Evolutionary conservation across 371 early-diverging fungal genomes (phyloP), one percentile per base, ranked within the genome.

Genomic region (Rhizopus delemar): DNA sequence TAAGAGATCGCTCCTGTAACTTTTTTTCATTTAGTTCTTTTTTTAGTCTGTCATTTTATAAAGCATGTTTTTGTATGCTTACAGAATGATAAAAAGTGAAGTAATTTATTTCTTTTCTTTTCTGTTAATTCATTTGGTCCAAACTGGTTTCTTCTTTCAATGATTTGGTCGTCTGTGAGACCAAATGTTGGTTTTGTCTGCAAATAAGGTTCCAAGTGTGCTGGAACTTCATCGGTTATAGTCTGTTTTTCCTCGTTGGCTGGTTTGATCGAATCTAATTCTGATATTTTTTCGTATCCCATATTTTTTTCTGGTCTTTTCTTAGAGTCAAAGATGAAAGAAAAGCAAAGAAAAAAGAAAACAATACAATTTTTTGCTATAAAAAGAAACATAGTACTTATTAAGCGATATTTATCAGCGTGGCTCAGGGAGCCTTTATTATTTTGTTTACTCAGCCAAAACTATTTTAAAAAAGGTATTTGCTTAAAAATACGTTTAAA

Each of bases 1-100:
- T 87, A 91, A 45, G 94, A 88, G 64, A 95, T 95, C 51, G 96
- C 85, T 54, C 95, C 96, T 15, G 85, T 86, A 70, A 97, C 65
- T 64, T 53, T 8, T n/a, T 4, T 15, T 29, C 0, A 12, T 7
- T 49, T 49, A 49, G 32, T 31, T 49, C 16, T 15, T 15, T 43
- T 36, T 36, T 36, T 49, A 8, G 8, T 7, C n/a, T 52, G n/a
- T 35, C 36, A 15, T 36, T n/a, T 35, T 28, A 28, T 22, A 22
- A 22, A 22, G 22, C 22, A 22, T 22, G 22, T 36, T 36, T 36
- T 36, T 36, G 36, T 6, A 13, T 28, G 51, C 63, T 59, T 56
- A 70, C 71, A 95, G 80, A 91, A 95, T 6, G 86, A 78, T 46
- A 94, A 70, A 71, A 95, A 94, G 69, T 94, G 93, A 59, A 92